Evolutionary conservation across 352 stramenopile genomes (phyloP).

Genomic region (Phytopythium cucurbitacearum): DNA sequence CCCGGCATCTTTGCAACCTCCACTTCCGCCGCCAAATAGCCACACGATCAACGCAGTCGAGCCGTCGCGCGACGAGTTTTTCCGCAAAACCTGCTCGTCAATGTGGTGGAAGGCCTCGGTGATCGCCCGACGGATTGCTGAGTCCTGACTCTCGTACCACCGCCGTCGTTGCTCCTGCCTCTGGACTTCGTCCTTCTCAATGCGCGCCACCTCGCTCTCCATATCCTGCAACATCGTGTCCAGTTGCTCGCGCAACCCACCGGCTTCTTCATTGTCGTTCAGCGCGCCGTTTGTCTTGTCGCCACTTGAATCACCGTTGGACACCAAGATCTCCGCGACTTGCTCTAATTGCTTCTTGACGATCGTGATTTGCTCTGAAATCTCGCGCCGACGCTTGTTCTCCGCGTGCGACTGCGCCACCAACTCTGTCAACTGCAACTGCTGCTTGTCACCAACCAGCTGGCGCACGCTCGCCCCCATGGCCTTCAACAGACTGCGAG

Average conservation of each 20-base stretch:
- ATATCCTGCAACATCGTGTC: conserved; percentile 18
- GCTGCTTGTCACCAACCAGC: conserved; percentile 16
- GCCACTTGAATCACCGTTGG: no score
- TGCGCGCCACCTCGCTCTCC: conserved; percentile 21
- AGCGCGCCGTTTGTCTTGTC: not conserved
- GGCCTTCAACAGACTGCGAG: conserved; percentile 36
- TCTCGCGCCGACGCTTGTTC: conserved; percentile 17
- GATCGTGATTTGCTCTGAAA: conserved; percentile 21
- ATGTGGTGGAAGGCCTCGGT: conserved; percentile 32
- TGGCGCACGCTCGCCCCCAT: conserved; percentile 22
- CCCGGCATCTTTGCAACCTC: not conserved
- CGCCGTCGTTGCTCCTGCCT: conserved; percentile 12
- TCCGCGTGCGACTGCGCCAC: conserved; percentile 16
- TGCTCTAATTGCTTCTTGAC: conserved; percentile 27
- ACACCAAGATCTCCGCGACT: conserved; percentile 11
- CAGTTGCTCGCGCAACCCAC: conserved; percentile 21
- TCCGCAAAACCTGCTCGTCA: conserved; percentile 39
- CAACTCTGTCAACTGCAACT: conserved; percentile 14
- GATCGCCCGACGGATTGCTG: conserved; percentile 24
- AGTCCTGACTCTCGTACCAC: conserved; percentile 24
- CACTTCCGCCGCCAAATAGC: conserved; percentile 27
- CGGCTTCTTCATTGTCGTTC: conserved; percentile 8
- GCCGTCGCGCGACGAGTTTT: conserved; percentile 38
- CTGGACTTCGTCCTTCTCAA: conserved; percentile 26
- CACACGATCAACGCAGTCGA: conserved; percentile 52